phyloP scores from a whole-genome alignment of 306 rosid genomes.

The Fagus sylvatica region DNA sequence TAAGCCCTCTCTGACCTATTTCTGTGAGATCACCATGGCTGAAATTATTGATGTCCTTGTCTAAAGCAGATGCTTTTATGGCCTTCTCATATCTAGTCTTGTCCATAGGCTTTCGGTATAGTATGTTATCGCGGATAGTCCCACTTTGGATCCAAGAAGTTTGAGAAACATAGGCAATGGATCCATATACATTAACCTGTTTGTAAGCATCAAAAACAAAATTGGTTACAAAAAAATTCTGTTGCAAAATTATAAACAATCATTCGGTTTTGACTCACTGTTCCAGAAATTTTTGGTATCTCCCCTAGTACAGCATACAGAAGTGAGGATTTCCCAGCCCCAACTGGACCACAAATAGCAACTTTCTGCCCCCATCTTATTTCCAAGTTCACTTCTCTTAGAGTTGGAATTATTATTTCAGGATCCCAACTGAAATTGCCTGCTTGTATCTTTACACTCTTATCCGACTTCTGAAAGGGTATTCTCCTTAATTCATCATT shows the following conservation, averaged over 20 bases:
- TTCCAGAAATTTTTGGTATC: slow-evolving; percentile 48
- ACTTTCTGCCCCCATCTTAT: slow-evolving; percentile 37
- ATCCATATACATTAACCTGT: slow-evolving; percentile 63
- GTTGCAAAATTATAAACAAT: background rate
- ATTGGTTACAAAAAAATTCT: background rate
- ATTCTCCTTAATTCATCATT: slow-evolving; percentile 9
- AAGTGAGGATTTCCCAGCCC: slow-evolving; percentile 52
- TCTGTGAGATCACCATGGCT: slow-evolving; percentile 83
- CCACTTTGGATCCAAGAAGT: slow-evolving; percentile 87
- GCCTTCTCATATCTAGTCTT: slow-evolving; percentile 50
- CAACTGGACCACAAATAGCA: slow-evolving; percentile 57
- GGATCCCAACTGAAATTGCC: slow-evolving; percentile 46
- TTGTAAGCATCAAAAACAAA: slow-evolving; percentile 4
- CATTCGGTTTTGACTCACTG: slow-evolving; percentile 29
- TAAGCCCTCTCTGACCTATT: slow-evolving; percentile 85
- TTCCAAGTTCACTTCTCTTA: slow-evolving; percentile 33
- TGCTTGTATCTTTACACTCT: slow-evolving; percentile 20
- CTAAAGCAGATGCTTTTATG: slow-evolving; percentile 68
- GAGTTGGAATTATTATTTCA: slow-evolving; percentile 27
- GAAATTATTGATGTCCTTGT: slow-evolving; percentile 58
- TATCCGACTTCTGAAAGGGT: background rate
- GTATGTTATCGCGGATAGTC: slow-evolving; percentile 71
- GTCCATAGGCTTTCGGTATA: slow-evolving; percentile 71
- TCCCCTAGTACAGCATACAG: slow-evolving; percentile 46
- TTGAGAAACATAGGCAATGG: slow-evolving; percentile 76